Percentiles rank a stretch among this genome's conserved stretches.
Evolutionary conservation across 305 asterid genomes (phyloP).

Genomic region (Ilex paraguariensis): DNA sequence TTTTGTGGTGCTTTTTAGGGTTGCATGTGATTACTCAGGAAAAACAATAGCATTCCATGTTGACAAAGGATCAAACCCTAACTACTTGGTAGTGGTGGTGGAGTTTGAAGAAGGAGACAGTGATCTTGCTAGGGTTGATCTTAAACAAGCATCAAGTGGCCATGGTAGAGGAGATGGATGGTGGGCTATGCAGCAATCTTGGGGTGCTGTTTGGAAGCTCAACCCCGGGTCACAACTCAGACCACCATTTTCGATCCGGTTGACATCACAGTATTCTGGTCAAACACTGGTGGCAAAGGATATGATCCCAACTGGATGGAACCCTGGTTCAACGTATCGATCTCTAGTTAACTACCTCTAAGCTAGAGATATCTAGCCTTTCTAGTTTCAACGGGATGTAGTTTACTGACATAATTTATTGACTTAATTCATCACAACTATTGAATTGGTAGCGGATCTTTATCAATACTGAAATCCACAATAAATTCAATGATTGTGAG

Average conservation of each 20-base stretch:
- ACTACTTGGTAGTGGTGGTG: slow-evolving; percentile 48
- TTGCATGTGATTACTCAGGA: slow-evolving; percentile 54
- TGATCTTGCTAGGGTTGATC: slow-evolving; percentile 44
- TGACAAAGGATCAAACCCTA: slow-evolving; percentile 56
- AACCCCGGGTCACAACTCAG: slow-evolving; percentile 36
- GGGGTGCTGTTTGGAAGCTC: slow-evolving; percentile 74
- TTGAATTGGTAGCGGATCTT: too few species aligned
- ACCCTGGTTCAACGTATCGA: slow-evolving; percentile 50
- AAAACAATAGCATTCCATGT: slow-evolving; percentile 49
- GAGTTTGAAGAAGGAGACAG: slow-evolving; percentile 70
- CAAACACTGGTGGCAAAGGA: slow-evolving; percentile 41
- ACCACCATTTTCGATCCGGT: slow-evolving; percentile 52
- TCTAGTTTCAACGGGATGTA: too few species aligned
- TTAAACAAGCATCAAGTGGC: slow-evolving; percentile 23
- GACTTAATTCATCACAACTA: too few species aligned
- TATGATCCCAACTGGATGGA: slow-evolving; percentile 64
- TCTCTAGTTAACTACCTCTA: slow-evolving; percentile 54
- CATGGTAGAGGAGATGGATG: slow-evolving; percentile 23
- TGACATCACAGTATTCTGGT: slow-evolving; percentile 45
- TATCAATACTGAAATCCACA: too few species aligned
- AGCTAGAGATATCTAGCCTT: background rate
- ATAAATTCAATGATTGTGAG: too few species aligned
- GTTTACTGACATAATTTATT: too few species aligned
- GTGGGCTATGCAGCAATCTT: slow-evolving; percentile 60
- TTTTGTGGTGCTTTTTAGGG: slow-evolving; percentile 19